Percentiles rank a stretch among this genome's conserved stretches.
These are phyloP conservation scores for Metroxylon sagu DNA, from an alignment of 176 grass and related monocot species.

Conservation along the genomic window DNA sequence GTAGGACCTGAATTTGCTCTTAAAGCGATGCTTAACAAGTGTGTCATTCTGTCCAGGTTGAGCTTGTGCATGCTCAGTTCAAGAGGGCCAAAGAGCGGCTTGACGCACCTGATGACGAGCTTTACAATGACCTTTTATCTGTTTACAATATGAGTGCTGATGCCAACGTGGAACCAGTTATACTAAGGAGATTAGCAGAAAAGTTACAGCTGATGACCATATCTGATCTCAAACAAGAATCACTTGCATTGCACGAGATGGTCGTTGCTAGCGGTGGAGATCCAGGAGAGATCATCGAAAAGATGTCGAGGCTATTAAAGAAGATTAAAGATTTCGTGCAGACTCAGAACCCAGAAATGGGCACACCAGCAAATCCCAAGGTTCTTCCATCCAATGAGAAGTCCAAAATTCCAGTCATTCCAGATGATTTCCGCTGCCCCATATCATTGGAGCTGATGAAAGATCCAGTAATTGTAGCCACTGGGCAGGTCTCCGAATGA, in stretches of 20 bases:
- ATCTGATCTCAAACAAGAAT: conserved; percentile 26
- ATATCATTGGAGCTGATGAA: conserved; percentile 14
- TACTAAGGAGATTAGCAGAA: conserved; percentile 11
- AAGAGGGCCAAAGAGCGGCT: conserved; percentile 17
- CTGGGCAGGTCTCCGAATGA: conserved; percentile 6
- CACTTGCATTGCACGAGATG: conserved; percentile 19
- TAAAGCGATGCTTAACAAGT: no score
- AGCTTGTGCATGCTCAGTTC: conserved; percentile 16
- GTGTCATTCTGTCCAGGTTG: not conserved
- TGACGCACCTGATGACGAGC: conserved; percentile 3
- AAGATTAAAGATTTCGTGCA: conserved; percentile 13
- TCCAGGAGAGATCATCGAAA: conserved; percentile 19
- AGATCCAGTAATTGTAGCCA: conserved; percentile 18
- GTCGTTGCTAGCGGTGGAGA: not conserved
- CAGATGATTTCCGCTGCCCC: conserved; percentile 14
- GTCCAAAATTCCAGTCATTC: conserved; percentile 1
- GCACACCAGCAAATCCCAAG: not conserved
- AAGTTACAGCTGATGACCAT: conserved; percentile 15
- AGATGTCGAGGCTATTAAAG: conserved; percentile 12
- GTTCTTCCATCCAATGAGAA: not conserved
- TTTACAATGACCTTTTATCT: not conserved
- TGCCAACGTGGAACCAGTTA: conserved; percentile 1
- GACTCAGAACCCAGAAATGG: conserved; percentile 12
- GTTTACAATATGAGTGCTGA: conserved; percentile 3
- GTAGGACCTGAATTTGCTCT: no score